A percentile compares a stretch with the other conserved stretches of the same genome.
phyloP scores from a whole-genome alignment of 2,329 filamentous ascomycete genomes.

The Nemania diffusa region DNA sequence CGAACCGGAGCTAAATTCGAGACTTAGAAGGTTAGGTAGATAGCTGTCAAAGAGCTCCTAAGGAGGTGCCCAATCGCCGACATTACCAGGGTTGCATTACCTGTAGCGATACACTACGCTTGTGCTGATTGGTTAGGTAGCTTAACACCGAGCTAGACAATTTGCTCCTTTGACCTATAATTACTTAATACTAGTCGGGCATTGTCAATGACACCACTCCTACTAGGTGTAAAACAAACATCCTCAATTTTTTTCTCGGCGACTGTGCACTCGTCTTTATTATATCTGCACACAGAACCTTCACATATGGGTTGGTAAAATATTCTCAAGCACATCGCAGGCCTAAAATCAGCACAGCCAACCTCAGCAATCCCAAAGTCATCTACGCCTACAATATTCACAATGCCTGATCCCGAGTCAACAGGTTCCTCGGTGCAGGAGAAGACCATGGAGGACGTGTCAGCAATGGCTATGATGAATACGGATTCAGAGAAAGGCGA shows the following conservation, averaged over 20 bases:
- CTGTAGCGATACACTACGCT: background rate
- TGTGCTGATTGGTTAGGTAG: background rate
- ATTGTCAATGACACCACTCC: slow-evolving; percentile 1
- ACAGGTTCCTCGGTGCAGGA: slow-evolving; percentile 20
- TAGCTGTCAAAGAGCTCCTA: background rate
- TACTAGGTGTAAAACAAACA: slow-evolving; percentile 1
- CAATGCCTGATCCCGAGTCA: slow-evolving; percentile 7
- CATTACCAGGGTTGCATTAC: slow-evolving; percentile 1
- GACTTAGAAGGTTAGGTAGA: too few species aligned
- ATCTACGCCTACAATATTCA: background rate
- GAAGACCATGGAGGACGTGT: slow-evolving; percentile 11
- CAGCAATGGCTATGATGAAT: background rate
- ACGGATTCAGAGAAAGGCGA: slow-evolving; percentile 19
- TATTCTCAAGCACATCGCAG: background rate
- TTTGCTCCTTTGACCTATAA: background rate
- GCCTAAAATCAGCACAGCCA: background rate
- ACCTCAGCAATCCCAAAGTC: background rate
- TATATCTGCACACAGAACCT: slow-evolving; percentile 2
- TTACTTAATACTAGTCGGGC: slow-evolving; percentile 1
- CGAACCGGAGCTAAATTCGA: background rate
- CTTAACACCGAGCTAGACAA: slow-evolving; percentile 14
- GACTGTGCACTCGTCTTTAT: background rate
- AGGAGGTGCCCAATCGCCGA: slow-evolving; percentile 6
- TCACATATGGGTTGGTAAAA: background rate
- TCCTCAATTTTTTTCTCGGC: background rate